phyloP scores from a whole-genome alignment of 345 rosid species.

The Draba incana region DNA sequence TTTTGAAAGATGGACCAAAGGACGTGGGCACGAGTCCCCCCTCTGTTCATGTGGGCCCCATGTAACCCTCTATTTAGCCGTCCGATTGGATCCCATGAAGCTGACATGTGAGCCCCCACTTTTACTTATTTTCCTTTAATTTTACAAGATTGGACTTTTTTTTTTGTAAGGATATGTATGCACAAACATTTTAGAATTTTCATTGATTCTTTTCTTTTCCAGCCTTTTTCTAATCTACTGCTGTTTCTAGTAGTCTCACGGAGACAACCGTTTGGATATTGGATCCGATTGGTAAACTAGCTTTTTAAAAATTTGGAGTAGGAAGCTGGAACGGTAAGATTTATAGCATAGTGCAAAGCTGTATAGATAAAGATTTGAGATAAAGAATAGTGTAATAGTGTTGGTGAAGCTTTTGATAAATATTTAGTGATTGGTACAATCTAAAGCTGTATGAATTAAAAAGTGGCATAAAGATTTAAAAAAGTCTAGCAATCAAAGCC shows the following conservation, averaged over 20 bases:
- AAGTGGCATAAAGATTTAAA: too few relatives aligned
- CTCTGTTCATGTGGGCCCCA: conserved; percentile 41
- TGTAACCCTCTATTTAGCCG: conserved; percentile 31
- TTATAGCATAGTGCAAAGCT: too few relatives aligned
- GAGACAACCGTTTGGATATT: conserved; percentile 24
- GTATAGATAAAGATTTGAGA: too few relatives aligned
- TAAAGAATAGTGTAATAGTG: too few relatives aligned
- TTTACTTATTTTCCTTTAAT: conserved; percentile 1
- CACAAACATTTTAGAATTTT: not conserved
- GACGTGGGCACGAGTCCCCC: conserved; percentile 42
- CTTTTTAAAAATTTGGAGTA: too few relatives aligned
- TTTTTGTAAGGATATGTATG: conserved; percentile 14
- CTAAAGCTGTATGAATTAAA: too few relatives aligned
- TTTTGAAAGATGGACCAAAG: conserved; percentile 31
- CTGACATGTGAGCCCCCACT: conserved; percentile 47
- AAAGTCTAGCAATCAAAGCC: too few relatives aligned
- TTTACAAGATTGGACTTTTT: conserved; percentile 6
- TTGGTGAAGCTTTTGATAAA: too few relatives aligned
- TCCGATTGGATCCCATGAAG: conserved; percentile 45
- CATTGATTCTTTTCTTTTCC: not conserved
- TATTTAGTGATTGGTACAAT: too few relatives aligned
- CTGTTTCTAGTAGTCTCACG: conserved; percentile 24
- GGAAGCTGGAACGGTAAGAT: too few relatives aligned
- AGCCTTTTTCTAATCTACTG: not conserved
- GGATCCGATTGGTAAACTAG: too few relatives aligned